phyloP scores from a whole-genome alignment of 2,329 filamentous ascomycete species.

The Epichloe festucae region DNA sequence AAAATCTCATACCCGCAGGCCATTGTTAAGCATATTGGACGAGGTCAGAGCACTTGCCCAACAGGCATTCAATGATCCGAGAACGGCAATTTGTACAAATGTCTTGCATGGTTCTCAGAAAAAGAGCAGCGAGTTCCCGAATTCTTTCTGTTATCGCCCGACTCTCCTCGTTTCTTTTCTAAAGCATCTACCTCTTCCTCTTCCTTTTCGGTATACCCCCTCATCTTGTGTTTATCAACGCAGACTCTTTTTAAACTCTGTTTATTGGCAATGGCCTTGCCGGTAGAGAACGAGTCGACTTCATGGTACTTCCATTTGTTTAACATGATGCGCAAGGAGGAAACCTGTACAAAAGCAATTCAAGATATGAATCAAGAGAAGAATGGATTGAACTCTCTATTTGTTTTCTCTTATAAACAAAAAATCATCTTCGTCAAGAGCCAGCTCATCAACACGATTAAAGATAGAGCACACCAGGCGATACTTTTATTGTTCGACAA shows the following conservation, averaged over 20 bases:
- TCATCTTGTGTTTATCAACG: background rate
- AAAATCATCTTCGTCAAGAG: background rate
- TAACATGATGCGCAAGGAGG: background rate
- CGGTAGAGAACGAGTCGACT: background rate
- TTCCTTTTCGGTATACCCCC: background rate
- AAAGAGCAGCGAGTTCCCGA: background rate
- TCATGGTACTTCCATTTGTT: slow-evolving; percentile 1
- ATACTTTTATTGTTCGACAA: background rate
- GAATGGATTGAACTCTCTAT: background rate
- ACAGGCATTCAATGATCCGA: background rate
- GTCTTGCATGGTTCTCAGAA: background rate
- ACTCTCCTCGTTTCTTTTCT: background rate
- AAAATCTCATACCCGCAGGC: no score
- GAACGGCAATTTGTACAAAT: background rate
- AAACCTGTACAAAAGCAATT: background rate
- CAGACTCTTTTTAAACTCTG: background rate
- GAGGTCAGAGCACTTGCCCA: background rate
- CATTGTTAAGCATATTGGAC: background rate
- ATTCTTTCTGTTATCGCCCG: background rate
- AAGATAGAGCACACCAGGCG: background rate
- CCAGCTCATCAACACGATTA: background rate
- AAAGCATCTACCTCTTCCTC: background rate
- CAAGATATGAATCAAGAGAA: background rate
- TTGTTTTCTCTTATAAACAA: background rate
- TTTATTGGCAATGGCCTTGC: background rate